Evolutionary conservation across 148 eudicot species (phyloP).

Genomic region (Vaccinium myrtillus): DNA sequence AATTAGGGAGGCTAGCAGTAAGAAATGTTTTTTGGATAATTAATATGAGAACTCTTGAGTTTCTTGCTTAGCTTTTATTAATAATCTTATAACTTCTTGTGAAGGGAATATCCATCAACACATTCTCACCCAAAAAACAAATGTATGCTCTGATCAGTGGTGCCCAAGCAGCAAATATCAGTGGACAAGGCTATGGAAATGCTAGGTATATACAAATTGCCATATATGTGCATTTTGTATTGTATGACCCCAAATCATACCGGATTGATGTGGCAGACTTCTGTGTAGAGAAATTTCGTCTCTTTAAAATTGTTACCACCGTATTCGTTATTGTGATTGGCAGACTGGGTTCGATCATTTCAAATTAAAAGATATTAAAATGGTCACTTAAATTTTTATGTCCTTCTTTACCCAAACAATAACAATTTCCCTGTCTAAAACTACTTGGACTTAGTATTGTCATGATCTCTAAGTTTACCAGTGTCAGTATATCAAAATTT

Average conservation of each 20-base stretch:
- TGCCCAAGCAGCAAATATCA: constrained; percentile 35
- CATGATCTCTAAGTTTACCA: not conserved
- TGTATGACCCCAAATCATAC: not conserved
- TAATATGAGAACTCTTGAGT: not conserved
- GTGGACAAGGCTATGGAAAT: constrained; percentile 22
- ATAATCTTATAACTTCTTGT: not conserved
- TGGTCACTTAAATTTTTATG: not conserved
- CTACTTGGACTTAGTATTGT: not conserved
- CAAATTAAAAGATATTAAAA: not conserved
- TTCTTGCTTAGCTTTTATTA: not conserved
- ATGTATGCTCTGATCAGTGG: constrained; percentile 54
- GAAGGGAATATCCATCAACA: constrained; percentile 60
- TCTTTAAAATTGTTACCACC: not conserved
- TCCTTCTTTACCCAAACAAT: not conserved
- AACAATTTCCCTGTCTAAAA: not conserved
- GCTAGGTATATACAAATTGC: constrained; percentile 37
- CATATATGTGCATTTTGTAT: not conserved
- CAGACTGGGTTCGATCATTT: not conserved
- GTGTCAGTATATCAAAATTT: not conserved
- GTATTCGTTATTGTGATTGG: not conserved
- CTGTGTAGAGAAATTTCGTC: not conserved
- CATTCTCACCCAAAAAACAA: constrained; percentile 46
- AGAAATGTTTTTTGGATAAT: not conserved
- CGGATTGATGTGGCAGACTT: not conserved
- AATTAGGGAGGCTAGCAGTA: not conserved